Evolutionary conservation across 1,284 basidiomycete genomes (phyloP), one percentile per base, ranked within the genome.

Genomic region (Coriolopsis trogii): DNA sequence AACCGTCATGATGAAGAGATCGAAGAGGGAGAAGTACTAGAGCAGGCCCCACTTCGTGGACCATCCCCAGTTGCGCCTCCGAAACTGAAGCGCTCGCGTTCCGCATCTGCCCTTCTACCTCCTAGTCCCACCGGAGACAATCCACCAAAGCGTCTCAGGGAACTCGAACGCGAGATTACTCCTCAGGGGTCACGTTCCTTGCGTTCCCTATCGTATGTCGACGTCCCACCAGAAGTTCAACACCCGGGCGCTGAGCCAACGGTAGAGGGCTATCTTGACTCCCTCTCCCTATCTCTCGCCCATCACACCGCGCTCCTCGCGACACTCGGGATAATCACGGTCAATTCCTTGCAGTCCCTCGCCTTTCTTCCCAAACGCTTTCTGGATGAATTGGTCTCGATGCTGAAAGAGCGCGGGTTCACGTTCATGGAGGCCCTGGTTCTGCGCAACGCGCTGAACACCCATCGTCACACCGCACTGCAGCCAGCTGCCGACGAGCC

Each of bases 351-450:
- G 15, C 21, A 34, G 13, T 44, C 42, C 3, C 21, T 44, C 21
- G 26, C 42, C 12, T 24, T 29, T 23, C 23, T 44, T 21, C 30
- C 30, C 6, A 34, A 34, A 21, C 28, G 6, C 10, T 30, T 15
- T 13, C 21, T 30, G 20, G 36, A 50, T 36, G 6, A 25, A 18
- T 25, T 39, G 6, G 16, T 46, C 20, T 40, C 37, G 15, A 26
- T 18, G 5, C 36, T 51, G 1, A 43, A 36, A 16, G 44, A 46
- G 37, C 48, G 31, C 18, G 49, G 49, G 4, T 41, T 55, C 37
- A 47, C 49, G 6, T 55, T 51, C 45, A 47, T 55, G 37, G 53
- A 51, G 34, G 33, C 53, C n/a, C 45, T 55, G 30, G 41, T 55
- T 20, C 33, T 51, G 12, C 53, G 49, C 24, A 36, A 39, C 25